These are phyloP conservation scores for Talaromyces stipitatus DNA, from an alignment of 495 filamentous ascomycete species.

Conservation along the genomic window DNA sequence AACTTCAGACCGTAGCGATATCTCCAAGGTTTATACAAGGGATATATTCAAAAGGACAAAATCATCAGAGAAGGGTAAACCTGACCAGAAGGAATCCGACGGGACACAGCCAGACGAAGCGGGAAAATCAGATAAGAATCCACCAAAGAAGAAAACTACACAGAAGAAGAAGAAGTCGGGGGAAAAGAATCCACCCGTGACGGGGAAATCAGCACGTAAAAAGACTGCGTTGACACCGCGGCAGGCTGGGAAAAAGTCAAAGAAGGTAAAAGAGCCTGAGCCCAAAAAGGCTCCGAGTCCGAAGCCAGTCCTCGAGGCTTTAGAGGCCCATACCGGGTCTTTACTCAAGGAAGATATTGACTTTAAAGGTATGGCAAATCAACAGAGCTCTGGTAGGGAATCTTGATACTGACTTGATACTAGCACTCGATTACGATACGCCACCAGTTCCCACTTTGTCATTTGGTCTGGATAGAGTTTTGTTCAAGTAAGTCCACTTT, in stretches of 20 bases:
- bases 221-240: background rate
- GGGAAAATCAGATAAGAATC: background rate
- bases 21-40: background rate
- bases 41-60: background rate
- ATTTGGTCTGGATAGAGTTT: slow-evolving; percentile 77
- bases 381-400: background rate
- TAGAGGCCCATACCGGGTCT: background rate
- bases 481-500: slow-evolving; percentile 94
- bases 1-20: background rate
- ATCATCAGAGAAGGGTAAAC: background rate
- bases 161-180: background rate
- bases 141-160: background rate
- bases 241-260: background rate
- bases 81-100: background rate
- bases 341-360: background rate
- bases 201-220: background rate
- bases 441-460: slow-evolving; percentile 61
- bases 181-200: background rate
- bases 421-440: slow-evolving; percentile 45
- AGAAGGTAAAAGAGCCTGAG: background rate
- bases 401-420: background rate
- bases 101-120: background rate
- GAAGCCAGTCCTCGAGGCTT: background rate
- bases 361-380: background rate
- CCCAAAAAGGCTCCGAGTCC: background rate